Evolutionary conservation across 2,329 filamentous ascomycete species (phyloP), one percentile per base, ranked within the genome.

Genomic region (Verticillium klebahnii): DNA sequence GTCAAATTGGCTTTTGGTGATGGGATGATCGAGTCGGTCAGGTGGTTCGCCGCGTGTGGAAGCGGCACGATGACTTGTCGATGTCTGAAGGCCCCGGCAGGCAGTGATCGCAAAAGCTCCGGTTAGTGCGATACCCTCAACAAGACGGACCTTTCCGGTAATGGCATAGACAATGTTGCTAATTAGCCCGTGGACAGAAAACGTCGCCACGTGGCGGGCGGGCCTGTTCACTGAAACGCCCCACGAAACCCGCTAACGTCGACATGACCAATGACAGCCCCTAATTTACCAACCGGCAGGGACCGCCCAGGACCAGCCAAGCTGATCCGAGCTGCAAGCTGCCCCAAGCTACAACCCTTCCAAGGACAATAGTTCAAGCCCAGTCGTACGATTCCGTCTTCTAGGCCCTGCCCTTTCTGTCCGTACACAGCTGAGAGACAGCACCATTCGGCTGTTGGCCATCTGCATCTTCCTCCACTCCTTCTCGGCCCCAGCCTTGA

Each of bases 401-500:
- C 32, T 36, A 34, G 34, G 55, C n/a, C 29, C 55, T 37, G 29
- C 31, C 19, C 29, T 12, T 36, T 25, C 19, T 25, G 7, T 14
- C 45, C 45, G 23, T n/a, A 23, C 45, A 23, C 45, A 50, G 45
- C 45, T 50, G 45, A 50, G 19, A 50, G 45, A 55, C 11, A 40
- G 37, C 37, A 40, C 37, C 37, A 3, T 17, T 50, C 45, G 45
- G 45, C 45, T 36, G 29, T 31, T 39, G 25, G 50, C 23, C 31
- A 17, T 57, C 34, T 40, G n/a, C 58, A 8, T 32, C 9, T 23
- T 36, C 14, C 54, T 19, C 57, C 19, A 58, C 60, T 45, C 12
- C 58, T 62, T 59, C 55, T 55, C 32, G 45, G 11, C 45, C 56
- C 31, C 58, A 59, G 45, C 61, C 62, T 59, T 67, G 70, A 70